Base-by-base conservation (phyloP, 768 basidiomycete species). In the Russula compacta region DNA sequence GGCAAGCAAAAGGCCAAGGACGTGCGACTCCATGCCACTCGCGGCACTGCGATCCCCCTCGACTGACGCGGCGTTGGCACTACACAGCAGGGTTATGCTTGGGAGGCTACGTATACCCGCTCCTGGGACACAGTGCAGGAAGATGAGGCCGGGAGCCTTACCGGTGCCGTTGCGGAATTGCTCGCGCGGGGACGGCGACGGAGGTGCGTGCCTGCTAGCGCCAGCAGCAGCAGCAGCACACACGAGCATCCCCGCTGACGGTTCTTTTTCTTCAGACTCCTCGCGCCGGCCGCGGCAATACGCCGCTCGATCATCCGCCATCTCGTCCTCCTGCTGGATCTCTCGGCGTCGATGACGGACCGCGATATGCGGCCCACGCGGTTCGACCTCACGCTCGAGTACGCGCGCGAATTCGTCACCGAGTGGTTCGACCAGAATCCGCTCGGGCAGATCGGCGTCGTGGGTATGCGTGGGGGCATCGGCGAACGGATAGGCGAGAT, bases 391-490 rank as follows among this genome's bases (percentile, higher is more conserved):
- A 87, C 86, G 68, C 75, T 98, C 47, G 87, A 94, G 69, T 95
- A 95, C 70, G 83, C 93, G 14, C 82, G 93, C 60, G 91, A 92
- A 67, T 99, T 98, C 66, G 81, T 98, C 33, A 77, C 81, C 7
- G 97, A 99, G 71, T 99, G 95, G 95, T 99, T 98, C 72, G 97
- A 99, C 74, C 97, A 98, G 75, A 99, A 99, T 69, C 97, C 97
- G 1, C 79, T 99, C 12, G 95, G 95, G 21, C 97, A 98, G 73
- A 91, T 99, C 65, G 95, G 94, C 1, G 76, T 98, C 35, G 92
- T 98, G 17, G 92, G 91, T 6, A 92, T 98, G 83, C 79, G 94
- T 24, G 84, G 90, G 38, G 92, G 97, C 0, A 72, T 98, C 24
- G 94, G 93, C 0, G 97, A 98, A 72, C 83, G 91, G 3, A 76